phyloP scores from a whole-genome alignment of 768 basidiomycete genomes.

The Auricularia auricula-judae region DNA sequence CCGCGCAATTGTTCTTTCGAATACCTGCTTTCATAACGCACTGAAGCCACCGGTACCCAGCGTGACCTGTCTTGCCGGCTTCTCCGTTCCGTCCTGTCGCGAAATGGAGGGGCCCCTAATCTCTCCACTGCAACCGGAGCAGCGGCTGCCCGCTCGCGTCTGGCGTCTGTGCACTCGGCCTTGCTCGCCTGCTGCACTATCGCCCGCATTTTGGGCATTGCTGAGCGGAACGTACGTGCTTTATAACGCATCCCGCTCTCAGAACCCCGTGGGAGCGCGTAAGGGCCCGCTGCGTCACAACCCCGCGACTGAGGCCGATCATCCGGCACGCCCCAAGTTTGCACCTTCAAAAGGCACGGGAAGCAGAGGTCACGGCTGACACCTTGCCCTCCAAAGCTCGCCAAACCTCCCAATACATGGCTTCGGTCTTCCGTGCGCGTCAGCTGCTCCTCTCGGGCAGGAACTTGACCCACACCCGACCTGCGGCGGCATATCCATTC shows the following conservation, averaged over 20 bases:
- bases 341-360: background rate
- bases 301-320: background rate
- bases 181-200: background rate
- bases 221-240: background rate
- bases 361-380: background rate
- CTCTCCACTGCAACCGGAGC: background rate
- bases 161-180: background rate
- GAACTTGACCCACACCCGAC: background rate
- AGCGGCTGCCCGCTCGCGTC: background rate
- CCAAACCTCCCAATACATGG: background rate
- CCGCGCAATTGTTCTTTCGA: too few relatives aligned
- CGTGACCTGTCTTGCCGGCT: background rate
- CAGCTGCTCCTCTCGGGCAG: background rate
- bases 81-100: background rate
- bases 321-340: background rate
- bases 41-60: background rate
- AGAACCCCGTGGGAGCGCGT: background rate
- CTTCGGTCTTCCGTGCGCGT: background rate
- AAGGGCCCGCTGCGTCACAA: background rate
- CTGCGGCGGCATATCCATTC: background rate
- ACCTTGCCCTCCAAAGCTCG: background rate
- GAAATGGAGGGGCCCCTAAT: background rate
- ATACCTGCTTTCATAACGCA: background rate
- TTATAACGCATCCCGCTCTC: background rate
- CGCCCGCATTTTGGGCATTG: background rate